A percentile compares a stretch with the other conserved stretches of the same genome.
Evolutionary conservation across 305 asterid species (phyloP).

Genomic region (Petunia hybrid): DNA sequence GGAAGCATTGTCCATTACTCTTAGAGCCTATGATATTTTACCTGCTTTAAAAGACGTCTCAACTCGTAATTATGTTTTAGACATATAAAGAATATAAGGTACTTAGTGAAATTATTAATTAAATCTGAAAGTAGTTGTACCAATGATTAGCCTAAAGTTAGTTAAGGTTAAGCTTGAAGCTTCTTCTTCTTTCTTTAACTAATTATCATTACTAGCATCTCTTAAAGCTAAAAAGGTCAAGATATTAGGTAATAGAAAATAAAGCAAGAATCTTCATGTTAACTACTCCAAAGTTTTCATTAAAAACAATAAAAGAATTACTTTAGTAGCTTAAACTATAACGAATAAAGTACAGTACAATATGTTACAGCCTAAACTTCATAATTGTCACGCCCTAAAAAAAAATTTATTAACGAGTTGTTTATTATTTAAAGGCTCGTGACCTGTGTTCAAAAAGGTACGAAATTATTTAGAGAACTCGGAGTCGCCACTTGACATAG

Average conservation of each 20-base stretch:
- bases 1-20: constrained; percentile 12
- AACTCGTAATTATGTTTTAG: not conserved
- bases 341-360: not conserved
- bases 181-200: constrained; percentile 29
- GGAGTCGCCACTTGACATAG: too few species aligned
- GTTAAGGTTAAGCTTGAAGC: constrained; percentile 32
- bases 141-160: constrained; percentile 22
- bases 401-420: too few species aligned
- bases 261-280: not conserved
- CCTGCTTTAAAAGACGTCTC: constrained; percentile 21
- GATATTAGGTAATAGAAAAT: not conserved
- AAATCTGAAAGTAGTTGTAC: constrained; percentile 20
- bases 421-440: too few species aligned
- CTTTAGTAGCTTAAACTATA: not conserved
- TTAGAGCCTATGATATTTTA: constrained; percentile 29
- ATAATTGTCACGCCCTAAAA: too few species aligned
- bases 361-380: too few species aligned
- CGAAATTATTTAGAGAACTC: too few species aligned
- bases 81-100: constrained; percentile 19
- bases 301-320: not conserved
- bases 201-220: constrained; percentile 4
- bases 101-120: not conserved
- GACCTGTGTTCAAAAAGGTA: too few species aligned
- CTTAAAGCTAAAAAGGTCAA: not conserved
- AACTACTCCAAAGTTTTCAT: not conserved